These are phyloP conservation scores for Plenodomus lindquistii DNA, from an alignment of 2,329 filamentous ascomycete species.

Conservation along the genomic window DNA sequence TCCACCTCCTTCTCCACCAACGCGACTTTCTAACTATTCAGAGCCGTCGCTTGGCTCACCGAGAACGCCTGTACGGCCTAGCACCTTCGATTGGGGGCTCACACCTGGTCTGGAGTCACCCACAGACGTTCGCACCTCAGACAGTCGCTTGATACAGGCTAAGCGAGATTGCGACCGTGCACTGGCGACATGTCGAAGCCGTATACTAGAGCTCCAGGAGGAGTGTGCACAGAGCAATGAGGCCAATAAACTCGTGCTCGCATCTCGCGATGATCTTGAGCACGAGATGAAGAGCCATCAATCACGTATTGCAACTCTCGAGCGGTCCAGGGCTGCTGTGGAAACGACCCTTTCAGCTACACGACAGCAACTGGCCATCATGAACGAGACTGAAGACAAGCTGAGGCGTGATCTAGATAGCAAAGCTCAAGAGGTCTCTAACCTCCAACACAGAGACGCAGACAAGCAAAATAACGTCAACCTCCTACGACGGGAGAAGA, in stretches of 20 bases:
- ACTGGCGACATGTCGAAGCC: slow-evolving; percentile 37
- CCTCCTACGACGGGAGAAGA: slow-evolving; percentile 29
- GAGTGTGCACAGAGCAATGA: slow-evolving; percentile 36
- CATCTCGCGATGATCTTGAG: slow-evolving; percentile 24
- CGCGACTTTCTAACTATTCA: slow-evolving; percentile 18
- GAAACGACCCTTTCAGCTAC: slow-evolving; percentile 28
- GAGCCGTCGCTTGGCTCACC: slow-evolving; percentile 19
- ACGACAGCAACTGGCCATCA: slow-evolving; percentile 23
- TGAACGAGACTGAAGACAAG: slow-evolving; percentile 19
- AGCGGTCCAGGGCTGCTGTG: slow-evolving; percentile 28
- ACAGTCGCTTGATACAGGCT: slow-evolving; percentile 41
- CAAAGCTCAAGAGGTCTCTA: slow-evolving; percentile 32
- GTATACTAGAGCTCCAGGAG: slow-evolving; percentile 39
- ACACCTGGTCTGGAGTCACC: slow-evolving; percentile 18
- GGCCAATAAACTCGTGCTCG: slow-evolving; percentile 20
- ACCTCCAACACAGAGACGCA: slow-evolving; percentile 22
- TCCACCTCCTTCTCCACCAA: slow-evolving; percentile 40
- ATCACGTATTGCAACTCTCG: slow-evolving; percentile 31
- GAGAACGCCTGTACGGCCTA: slow-evolving; percentile 30
- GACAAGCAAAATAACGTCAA: slow-evolving; percentile 25
- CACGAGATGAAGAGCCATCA: slow-evolving; percentile 35
- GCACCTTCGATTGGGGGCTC: slow-evolving; percentile 25
- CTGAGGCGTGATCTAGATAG: slow-evolving; percentile 27
- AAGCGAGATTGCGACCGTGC: slow-evolving; percentile 44
- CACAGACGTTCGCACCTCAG: slow-evolving; percentile 35